Base-by-base conservation (phyloP, 495 filamentous ascomycete species). In the Mytilinidion resinicola region DNA sequence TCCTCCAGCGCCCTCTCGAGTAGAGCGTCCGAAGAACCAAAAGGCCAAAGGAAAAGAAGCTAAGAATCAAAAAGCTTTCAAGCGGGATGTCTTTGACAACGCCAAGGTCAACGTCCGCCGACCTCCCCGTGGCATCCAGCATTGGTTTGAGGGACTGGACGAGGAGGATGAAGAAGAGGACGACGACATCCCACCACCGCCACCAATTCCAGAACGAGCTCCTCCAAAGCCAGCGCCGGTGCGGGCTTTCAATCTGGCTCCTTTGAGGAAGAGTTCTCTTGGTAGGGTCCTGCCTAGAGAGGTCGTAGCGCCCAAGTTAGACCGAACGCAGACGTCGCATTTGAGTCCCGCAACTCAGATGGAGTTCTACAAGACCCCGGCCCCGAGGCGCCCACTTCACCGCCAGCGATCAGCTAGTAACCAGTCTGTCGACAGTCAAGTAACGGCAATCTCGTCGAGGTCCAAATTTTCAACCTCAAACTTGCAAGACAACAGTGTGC, bases 401-500 rank as follows among this genome's bases (percentile, higher is more conserved):
- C 41, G 34, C 7, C 63, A 53, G 9, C 62, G 56, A 34, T 62
- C 60, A 12, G 59, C 63, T 33, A 67, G 60, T 39, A 50, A 62
- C 36, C 56, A 53, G 21, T 65, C 62, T 4, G 15, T 61, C 11
- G 50, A 60, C 11, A 64, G 57, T 34, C 63, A 65, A 33, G 17
- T 37, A n/a, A 62, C 62, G 14, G 17, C 52, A 19, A 49, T 19
- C 17, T 55, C 59, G 1, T 39, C 50, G 0, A 61, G 43, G 42
- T 78, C 70, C 44, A 74, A 73, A 6, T 63, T 81, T 60, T 75
- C 72, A 46, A 75, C 71, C 37, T 62, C 64, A 9, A 78, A 83
- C 51, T 67, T 82, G 49, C 74, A 75, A 39, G 73, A 75, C 10
- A 74, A 74, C 9, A 83, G 80, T 61, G 74, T 82, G 10, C 73